These are phyloP conservation scores for Cryphonectria nitschkei DNA, from an alignment of 2,329 filamentous ascomycete species.

Conservation along the genomic window DNA sequence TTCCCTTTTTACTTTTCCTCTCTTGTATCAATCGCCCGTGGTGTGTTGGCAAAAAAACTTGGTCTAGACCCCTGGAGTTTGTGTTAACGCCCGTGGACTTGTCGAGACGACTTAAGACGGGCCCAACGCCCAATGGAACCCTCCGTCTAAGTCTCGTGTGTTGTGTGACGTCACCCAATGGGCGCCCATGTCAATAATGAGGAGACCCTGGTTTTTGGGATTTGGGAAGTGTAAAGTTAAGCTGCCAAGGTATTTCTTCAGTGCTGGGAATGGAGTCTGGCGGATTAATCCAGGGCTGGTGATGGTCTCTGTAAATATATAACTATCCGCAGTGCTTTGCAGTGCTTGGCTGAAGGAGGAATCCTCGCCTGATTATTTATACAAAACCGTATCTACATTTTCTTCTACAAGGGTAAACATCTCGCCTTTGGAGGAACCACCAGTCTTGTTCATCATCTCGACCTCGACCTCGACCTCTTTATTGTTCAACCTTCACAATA, in stretches of 20 bases:
- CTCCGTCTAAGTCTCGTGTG: neutral
- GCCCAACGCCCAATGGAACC: neutral
- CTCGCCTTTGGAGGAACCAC: no score
- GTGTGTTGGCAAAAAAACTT: constrained; percentile 6
- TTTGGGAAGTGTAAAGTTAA: neutral
- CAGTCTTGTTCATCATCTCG: neutral
- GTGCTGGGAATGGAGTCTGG: neutral
- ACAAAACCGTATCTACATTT: neutral
- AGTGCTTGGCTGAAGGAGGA: no score
- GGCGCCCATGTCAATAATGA: neutral
- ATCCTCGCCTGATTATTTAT: no score
- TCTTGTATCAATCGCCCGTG: no score
- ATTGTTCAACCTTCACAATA: neutral
- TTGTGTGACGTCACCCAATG: constrained; percentile 16
- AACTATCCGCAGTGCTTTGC: no score
- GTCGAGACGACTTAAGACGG: neutral
- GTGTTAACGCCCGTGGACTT: neutral
- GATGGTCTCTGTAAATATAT: neutral
- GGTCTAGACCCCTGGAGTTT: constrained; percentile 2
- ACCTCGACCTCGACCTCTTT: neutral
- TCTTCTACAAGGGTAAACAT: no score
- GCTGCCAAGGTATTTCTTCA: neutral
- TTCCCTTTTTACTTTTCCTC: neutral
- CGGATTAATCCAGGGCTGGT: neutral
- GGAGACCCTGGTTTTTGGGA: neutral